These are phyloP conservation scores for Gossypium bickii DNA, from an alignment of 345 rosid genomes.

Conservation along the genomic window DNA sequence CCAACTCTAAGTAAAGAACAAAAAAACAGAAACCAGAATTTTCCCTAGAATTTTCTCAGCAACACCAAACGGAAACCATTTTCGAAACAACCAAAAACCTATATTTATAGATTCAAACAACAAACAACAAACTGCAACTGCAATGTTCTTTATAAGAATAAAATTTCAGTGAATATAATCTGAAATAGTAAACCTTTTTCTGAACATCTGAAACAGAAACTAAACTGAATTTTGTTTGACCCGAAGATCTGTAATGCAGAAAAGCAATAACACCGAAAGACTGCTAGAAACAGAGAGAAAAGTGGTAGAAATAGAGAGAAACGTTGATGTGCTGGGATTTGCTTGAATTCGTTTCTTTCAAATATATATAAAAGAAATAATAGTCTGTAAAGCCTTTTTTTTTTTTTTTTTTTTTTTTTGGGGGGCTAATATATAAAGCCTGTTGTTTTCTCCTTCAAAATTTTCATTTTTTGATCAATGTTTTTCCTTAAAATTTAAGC, in stretches of 20 bases:
- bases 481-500: background rate
- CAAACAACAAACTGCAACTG: background rate
- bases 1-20: background rate
- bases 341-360: background rate
- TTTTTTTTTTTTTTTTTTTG: background rate
- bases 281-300: constrained; percentile 10
- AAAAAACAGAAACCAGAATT: background rate
- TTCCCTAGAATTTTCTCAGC: background rate
- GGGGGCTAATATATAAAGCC: too few species aligned
- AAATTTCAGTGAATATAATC: background rate
- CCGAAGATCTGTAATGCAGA: background rate
- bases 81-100: background rate
- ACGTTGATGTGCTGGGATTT: background rate
- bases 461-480: background rate
- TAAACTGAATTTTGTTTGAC: background rate
- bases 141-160: background rate
- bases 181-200: constrained; percentile 1
- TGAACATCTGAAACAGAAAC: background rate
- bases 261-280: background rate
- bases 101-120: background rate
- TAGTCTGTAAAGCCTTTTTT: background rate
- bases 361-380: background rate
- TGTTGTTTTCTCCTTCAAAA: too few species aligned
- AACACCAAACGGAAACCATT: constrained; percentile 5
- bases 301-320: background rate